phyloP scores from a whole-genome alignment of 2,329 filamentous ascomycete genomes.

The Fusarium udum region DNA sequence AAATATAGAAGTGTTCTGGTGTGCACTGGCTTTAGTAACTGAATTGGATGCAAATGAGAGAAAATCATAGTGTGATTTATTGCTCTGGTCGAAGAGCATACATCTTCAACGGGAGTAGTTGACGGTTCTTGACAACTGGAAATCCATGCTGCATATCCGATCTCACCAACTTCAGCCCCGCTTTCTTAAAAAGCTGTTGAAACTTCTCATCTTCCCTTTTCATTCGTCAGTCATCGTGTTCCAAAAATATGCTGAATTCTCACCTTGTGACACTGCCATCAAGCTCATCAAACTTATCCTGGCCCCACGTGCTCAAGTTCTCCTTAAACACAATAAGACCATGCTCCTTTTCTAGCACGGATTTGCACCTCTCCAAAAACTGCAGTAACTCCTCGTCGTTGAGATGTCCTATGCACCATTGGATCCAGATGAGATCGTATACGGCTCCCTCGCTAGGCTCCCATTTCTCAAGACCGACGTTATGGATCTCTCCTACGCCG shows the following conservation, averaged over 20 bases:
- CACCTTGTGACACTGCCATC: constrained; percentile 82
- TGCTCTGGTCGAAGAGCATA: constrained; percentile 75
- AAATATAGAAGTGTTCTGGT: too few species aligned
- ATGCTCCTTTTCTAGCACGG: constrained; percentile 43
- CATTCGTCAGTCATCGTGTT: neutral
- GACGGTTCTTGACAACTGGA: constrained; percentile 57
- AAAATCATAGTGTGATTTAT: neutral
- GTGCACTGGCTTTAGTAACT: too few species aligned
- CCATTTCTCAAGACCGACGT: constrained; percentile 80
- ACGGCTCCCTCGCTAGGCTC: constrained; percentile 51
- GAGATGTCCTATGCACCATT: constrained; percentile 90
- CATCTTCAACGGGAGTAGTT: constrained; percentile 76
- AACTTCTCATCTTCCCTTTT: constrained; percentile 73
- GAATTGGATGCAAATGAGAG: too few species aligned
- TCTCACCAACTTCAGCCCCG: constrained; percentile 73
- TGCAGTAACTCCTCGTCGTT: constrained; percentile 76
- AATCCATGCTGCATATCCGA: constrained; percentile 80
- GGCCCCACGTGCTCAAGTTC: constrained; percentile 68
- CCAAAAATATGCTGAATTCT: neutral
- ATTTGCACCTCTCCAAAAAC: constrained; percentile 71
- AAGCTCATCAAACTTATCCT: constrained; percentile 77
- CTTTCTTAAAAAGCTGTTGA: constrained; percentile 71
- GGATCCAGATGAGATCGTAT: constrained; percentile 88
- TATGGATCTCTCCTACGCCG: constrained; percentile 72
- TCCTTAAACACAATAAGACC: constrained; percentile 62